phyloP scores from a whole-genome alignment of 2,329 filamentous ascomycete genomes.

The Epichloe coenophiala region DNA sequence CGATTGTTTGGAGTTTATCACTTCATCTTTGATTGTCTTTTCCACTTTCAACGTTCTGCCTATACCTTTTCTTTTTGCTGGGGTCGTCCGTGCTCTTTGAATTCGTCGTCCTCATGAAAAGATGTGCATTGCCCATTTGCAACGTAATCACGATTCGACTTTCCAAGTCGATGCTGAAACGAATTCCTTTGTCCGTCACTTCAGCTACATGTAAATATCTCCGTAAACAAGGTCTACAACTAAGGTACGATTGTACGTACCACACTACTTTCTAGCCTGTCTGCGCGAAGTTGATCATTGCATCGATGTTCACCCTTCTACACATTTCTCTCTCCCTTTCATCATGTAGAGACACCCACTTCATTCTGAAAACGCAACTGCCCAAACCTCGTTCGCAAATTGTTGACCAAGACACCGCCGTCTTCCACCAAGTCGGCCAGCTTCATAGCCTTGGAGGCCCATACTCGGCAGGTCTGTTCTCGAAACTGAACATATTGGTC shows the following conservation, averaged over 20 bases:
- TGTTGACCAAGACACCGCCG: slow-evolving; percentile 29
- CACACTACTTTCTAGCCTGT: too few species aligned
- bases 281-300: background rate
- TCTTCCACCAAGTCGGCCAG: slow-evolving; percentile 47
- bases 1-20: background rate
- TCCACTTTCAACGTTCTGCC: too few species aligned
- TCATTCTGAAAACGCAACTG: slow-evolving; percentile 16
- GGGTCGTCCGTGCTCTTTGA: background rate
- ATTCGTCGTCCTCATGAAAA: background rate
- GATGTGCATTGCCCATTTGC: background rate
- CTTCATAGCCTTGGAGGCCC: slow-evolving; percentile 49
- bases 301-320: background rate
- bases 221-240: background rate
- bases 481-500: slow-evolving; percentile 48
- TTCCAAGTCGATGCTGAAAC: background rate
- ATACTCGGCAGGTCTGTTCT: slow-evolving; percentile 40
- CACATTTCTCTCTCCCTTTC: background rate
- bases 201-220: background rate
- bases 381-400: slow-evolving; percentile 31
- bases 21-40: too few species aligned
- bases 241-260: too few species aligned
- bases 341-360: background rate
- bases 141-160: background rate
- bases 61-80: background rate
- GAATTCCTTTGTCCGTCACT: background rate